Conservation (phyloP, 352 stramenopile species). For the Globisporangium solare region DNA sequence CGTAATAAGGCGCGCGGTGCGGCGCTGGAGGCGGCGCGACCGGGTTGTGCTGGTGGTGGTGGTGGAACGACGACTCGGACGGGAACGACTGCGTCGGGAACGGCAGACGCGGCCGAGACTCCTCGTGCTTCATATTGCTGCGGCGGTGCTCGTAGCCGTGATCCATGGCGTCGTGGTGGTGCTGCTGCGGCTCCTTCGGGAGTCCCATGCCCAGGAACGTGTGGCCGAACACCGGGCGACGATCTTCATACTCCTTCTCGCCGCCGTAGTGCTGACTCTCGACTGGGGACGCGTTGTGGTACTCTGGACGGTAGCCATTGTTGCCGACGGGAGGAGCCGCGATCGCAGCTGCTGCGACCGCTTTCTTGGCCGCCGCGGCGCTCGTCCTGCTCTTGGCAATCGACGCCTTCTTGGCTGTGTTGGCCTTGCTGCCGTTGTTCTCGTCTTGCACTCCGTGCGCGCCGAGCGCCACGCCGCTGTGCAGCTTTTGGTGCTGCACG, state of each 20-base stretch:
- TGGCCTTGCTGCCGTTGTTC: constrained; percentile 17
- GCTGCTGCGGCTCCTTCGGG: constrained; percentile 8
- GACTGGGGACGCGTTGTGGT: constrained; percentile 9
- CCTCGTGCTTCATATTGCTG: constrained; percentile 27
- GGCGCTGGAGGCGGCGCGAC: constrained; percentile 9
- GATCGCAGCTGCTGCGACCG: neutral
- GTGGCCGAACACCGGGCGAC: constrained; percentile 17
- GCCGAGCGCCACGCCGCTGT: constrained; percentile 23
- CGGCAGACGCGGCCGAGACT: constrained; percentile 36
- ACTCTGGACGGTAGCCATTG: constrained; percentile 10
- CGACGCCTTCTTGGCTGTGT: constrained; percentile 6
- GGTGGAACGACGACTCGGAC: constrained; percentile 47
- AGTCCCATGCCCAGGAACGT: constrained; percentile 15
- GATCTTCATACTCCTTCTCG: constrained; percentile 31
- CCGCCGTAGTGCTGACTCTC: constrained; percentile 16
- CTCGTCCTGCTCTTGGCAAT: constrained; percentile 1
- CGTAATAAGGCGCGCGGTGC: constrained; percentile 26
- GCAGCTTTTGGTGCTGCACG: constrained; percentile 21
- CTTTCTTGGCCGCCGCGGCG: neutral
- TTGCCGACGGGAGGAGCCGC: constrained; percentile 1
- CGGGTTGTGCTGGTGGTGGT: constrained; percentile 15
- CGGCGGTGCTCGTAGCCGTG: constrained; percentile 14
- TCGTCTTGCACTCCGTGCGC: constrained; percentile 16
- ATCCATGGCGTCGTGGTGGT: constrained; percentile 17
- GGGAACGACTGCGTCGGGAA: constrained; percentile 61